Conservation (phyloP, 805 yeast species). For the Millerago galiae region DNA sequence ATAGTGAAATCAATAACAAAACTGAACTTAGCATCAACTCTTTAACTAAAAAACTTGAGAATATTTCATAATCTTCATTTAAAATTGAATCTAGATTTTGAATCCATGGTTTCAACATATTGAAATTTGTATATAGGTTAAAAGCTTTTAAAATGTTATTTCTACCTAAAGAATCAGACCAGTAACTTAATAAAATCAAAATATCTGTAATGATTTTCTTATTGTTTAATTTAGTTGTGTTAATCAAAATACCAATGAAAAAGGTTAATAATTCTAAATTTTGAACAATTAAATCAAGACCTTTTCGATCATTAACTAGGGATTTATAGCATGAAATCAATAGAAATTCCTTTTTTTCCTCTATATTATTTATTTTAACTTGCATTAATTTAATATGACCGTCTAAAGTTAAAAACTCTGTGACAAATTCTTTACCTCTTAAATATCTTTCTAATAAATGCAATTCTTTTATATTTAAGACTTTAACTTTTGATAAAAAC, state of each 20-base stretch:
- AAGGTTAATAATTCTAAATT: constrained; percentile 23
- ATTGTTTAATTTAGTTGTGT: constrained; percentile 45
- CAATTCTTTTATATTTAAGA: constrained; percentile 14
- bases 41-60: constrained; percentile 15
- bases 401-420: constrained; percentile 39
- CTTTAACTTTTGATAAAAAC: constrained; percentile 14
- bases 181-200: constrained; percentile 27
- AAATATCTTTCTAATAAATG: constrained; percentile 21
- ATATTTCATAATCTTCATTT: constrained; percentile 13
- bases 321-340: constrained; percentile 46
- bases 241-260: constrained; percentile 38
- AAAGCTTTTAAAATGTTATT: constrained; percentile 23
- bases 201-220: constrained; percentile 51
- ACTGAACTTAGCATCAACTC: constrained; percentile 17
- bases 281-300: constrained; percentile 23
- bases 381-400: constrained; percentile 46
- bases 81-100: constrained; percentile 7
- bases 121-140: constrained; percentile 11
- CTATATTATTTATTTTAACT: constrained; percentile 38
- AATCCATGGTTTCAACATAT: constrained; percentile 20
- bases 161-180: constrained; percentile 25
- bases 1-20: constrained; percentile 17
- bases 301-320: constrained; percentile 31
- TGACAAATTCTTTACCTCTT: constrained; percentile 20
- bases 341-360: constrained; percentile 43